A percentile compares a stretch with the other conserved stretches of the same genome.
These are phyloP conservation scores for Musa beccarii DNA, from an alignment of 176 grass and related monocot species.

Conservation along the genomic window DNA sequence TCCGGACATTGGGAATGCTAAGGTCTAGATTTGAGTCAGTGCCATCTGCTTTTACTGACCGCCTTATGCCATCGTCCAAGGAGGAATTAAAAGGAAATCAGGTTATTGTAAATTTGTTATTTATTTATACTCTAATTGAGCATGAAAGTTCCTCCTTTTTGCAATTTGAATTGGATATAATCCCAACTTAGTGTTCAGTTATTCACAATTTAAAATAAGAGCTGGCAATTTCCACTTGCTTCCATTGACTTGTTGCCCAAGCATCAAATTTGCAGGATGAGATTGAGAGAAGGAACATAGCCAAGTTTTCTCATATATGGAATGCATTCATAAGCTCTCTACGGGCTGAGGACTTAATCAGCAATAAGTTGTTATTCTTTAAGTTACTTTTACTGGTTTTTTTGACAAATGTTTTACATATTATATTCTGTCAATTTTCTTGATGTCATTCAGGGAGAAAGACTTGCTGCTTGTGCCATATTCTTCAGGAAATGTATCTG, in stretches of 20 bases:
- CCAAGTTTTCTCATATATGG: constrained; percentile 68
- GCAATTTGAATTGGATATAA: background rate
- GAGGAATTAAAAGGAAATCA: constrained; percentile 5
- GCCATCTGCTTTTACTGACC: constrained; percentile 43
- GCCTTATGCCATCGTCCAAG: constrained; percentile 34
- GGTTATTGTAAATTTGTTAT: constrained; percentile 12
- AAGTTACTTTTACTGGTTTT: constrained; percentile 10
- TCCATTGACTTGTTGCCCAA: background rate
- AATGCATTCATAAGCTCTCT: constrained; percentile 80
- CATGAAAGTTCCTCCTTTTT: background rate
- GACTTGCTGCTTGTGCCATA: constrained; percentile 77
- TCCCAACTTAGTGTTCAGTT: background rate
- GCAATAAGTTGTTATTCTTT: constrained; percentile 38
- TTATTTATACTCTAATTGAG: background rate
- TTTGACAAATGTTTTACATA: constrained; percentile 5
- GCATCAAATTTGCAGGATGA: constrained; percentile 39
- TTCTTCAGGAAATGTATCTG: constrained; percentile 34
- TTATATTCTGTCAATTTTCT: constrained; percentile 13
- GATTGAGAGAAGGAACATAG: constrained; percentile 12
- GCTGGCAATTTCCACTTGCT: background rate
- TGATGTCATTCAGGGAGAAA: constrained; percentile 47
- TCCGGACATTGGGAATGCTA: constrained; percentile 86
- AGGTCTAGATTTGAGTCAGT: constrained; percentile 79
- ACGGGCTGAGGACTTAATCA: constrained; percentile 84
- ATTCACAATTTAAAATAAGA: background rate